These are phyloP conservation scores for Ogataea minuta DNA, from an alignment of 805 yeast species.

Conservation along the genomic window DNA sequence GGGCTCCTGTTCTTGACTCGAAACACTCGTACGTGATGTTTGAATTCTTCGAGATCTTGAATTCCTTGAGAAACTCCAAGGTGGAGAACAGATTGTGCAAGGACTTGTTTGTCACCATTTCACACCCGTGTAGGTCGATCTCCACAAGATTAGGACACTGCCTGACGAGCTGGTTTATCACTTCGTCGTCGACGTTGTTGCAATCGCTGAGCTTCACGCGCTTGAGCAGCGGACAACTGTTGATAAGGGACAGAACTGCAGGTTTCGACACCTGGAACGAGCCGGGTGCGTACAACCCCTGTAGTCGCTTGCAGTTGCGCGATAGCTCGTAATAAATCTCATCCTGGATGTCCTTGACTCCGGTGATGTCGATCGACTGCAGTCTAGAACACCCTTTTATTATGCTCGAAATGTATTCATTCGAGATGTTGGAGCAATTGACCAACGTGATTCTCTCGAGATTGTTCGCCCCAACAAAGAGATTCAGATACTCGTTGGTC, in stretches of 20 bases:
- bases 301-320: constrained; percentile 67
- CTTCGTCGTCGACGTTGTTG: constrained; percentile 58
- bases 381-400: constrained; percentile 63
- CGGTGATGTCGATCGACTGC: constrained; percentile 86
- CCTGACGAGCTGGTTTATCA: constrained; percentile 58
- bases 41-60: constrained; percentile 72
- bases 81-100: constrained; percentile 55
- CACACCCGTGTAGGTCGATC: constrained; percentile 82
- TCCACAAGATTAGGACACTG: constrained; percentile 82
- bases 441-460: constrained; percentile 85
- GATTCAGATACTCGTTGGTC: constrained; percentile 57
- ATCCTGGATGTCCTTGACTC: constrained; percentile 68
- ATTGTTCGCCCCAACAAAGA: constrained; percentile 67
- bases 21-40: constrained; percentile 70
- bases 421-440: constrained; percentile 66
- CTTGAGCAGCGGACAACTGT: constrained; percentile 69
- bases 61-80: constrained; percentile 75
- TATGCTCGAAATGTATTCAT: constrained; percentile 58
- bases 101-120: constrained; percentile 65
- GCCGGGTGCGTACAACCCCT: constrained; percentile 87
- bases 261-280: constrained; percentile 68
- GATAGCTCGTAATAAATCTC: constrained; percentile 69
- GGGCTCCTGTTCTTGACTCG: constrained; percentile 30
- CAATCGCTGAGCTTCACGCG: constrained; percentile 81
- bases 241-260: constrained; percentile 58